Evolutionary conservation across 305 asterid genomes (phyloP), one percentile per base, ranked within the genome.

Genomic region (Plantago rigida): DNA sequence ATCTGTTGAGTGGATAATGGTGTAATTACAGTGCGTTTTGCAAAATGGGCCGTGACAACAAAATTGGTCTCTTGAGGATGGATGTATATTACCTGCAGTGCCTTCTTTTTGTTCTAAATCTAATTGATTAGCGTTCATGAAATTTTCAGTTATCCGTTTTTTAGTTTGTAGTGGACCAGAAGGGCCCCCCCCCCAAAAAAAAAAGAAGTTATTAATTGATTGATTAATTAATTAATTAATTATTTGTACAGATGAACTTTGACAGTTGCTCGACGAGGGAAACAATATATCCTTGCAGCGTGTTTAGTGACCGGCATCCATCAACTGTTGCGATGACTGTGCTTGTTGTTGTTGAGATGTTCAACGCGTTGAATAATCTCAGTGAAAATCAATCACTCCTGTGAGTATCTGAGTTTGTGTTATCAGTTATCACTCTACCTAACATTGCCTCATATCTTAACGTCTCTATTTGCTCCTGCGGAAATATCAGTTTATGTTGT

Each of bases 271-370:
- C 95, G 68, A 79, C 89, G 42, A 84, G 94, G 85, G 89, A 82
- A 70, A 84, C 97, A 56, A 72, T 44, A 59, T 92, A 88, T 70
- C 75, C 94, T 3, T 92, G 99, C 80, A 70, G 76, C 34, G 82
- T 92, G 63, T 92, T 88, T 67, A 80, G 79, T 65, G 94, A 92
- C 78, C 92, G 82, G 58, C 97, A 83, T 81, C 95, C 99, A 41
- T 92, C 99, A 65, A 92, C 99, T 61, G 91, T 92, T 72, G 63
- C 99, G 60, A 92, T 92, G 97, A 92, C 97, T 13, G 99, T 92
- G 69, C 96, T 88, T 60, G 96, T 88, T 66, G 95, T 86, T 8
- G 99, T 92, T 59, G 97, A 87, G 87, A 90, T 90, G 97, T 90
- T 92, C 87, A 92, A 92, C 26, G 97, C 96, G 55, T 71, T 92